These are phyloP conservation scores for Globisporangium spinosum DNA, from an alignment of 352 stramenopile species.

Conservation along the genomic window DNA sequence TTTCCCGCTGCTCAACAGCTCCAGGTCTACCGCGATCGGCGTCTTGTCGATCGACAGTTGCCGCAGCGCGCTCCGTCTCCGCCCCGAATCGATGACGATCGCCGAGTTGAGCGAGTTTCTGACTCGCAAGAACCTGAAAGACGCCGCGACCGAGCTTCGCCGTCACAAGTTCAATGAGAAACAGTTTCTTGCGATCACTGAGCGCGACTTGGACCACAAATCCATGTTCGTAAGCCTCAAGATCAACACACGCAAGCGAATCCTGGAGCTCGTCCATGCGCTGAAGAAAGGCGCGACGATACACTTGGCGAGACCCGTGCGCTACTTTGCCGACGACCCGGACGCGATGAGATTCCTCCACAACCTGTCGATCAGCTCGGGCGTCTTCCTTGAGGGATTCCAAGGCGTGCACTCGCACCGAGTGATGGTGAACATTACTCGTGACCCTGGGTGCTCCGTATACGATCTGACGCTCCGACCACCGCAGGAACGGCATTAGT, in stretches of 20 bases:
- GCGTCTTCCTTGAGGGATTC: constrained; percentile 45
- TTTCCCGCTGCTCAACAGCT: constrained; percentile 34
- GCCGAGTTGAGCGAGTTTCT: constrained; percentile 48
- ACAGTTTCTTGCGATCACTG: constrained; percentile 42
- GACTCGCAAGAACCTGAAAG: constrained; percentile 40
- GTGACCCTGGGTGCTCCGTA: constrained; percentile 28
- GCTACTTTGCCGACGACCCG: constrained; percentile 49
- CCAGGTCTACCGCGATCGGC: constrained; percentile 27
- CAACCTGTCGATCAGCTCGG: constrained; percentile 32
- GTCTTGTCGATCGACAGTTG: constrained; percentile 58
- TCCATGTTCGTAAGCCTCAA: constrained; percentile 47
- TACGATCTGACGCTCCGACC: constrained; percentile 56
- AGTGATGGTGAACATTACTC: constrained; percentile 39
- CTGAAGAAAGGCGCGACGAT: constrained; percentile 39
- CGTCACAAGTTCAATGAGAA: constrained; percentile 37
- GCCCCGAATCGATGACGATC: constrained; percentile 56
- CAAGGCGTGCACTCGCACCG: constrained; percentile 52
- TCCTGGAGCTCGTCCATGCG: constrained; percentile 49
- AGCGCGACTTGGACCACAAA: constrained; percentile 52
- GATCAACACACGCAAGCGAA: constrained; percentile 44
- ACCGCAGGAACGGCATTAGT: constrained; percentile 52
- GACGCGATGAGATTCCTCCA: constrained; percentile 51
- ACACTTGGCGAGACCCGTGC: constrained; percentile 30
- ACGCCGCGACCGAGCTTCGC: constrained; percentile 43
- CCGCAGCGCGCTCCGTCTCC: constrained; percentile 40